Base-by-base conservation (phyloP, 164 flowering plant species). In the Stephania japonica region DNA sequence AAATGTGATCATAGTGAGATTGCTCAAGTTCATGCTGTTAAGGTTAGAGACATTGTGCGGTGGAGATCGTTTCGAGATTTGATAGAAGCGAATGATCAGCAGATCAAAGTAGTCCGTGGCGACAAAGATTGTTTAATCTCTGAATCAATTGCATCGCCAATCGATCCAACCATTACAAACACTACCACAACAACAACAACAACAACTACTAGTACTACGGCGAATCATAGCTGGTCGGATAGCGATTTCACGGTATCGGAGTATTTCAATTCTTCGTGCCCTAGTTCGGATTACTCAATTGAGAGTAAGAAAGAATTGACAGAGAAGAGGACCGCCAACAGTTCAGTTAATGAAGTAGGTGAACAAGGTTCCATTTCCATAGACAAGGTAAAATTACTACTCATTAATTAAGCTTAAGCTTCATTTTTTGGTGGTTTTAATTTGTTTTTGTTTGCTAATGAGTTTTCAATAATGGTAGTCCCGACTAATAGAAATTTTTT, bases 31-130 rank as follows among this genome's bases (percentile, higher is more conserved):
- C n/a, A n/a, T n/a, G n/a, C 59, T 25, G 70, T 75, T 10, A 75
- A 69, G n/a, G 78, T 76, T 49, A 78, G 78, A 70, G 89, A 83
- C 66, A 88, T 83, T 64, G 70, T 75, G 61, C 81, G 78, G 79
- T 86, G 88, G 91, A 89, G 67, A 78, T 80, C 84, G 75, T 82
- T 84, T 76, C 75, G 69, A 3, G 85, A 86, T 5, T 72, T 79
- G 14, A 80, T 75, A 16, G 78, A 79, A 21, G 83, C 80, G 69
- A 77, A 79, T 65, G 42, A 75, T 16, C 59, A 76, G n/a, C n/a
- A n/a, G n/a, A n/a, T n/a, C n/a, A n/a, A n/a, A n/a, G n/a, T n/a
- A n/a, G n/a, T n/a, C n/a, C n/a, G n/a, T n/a, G n/a, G n/a, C n/a
- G n/a, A n/a, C n/a, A n/a, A n/a, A n/a, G 64, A n/a, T 56, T 14